Percentiles rank a stretch among this genome's conserved stretches.
phyloP scores from a whole-genome alignment of 441 rosid species.

The Eugenia klotzschiana region DNA sequence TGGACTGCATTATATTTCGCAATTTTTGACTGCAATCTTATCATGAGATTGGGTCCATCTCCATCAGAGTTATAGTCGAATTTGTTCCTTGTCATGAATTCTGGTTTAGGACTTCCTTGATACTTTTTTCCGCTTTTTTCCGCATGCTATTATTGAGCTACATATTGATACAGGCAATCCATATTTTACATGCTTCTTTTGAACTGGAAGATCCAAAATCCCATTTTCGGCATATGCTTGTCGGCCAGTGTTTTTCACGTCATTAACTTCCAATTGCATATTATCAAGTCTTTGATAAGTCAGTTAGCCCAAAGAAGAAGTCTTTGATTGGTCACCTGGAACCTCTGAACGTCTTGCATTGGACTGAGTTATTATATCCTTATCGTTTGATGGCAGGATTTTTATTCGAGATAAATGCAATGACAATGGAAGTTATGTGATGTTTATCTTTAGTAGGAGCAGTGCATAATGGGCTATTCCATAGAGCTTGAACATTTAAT shows the following conservation, averaged over 20 bases:
- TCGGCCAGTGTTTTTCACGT: not conserved
- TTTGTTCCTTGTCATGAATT: not conserved
- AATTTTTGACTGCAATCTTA: not conserved
- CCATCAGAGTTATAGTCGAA: not conserved
- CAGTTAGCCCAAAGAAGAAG: not conserved
- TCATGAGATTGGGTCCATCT: not conserved
- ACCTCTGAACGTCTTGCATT: not conserved
- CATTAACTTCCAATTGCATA: not conserved
- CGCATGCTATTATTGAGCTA: not conserved
- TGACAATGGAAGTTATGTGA: not conserved
- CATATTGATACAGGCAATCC: not conserved
- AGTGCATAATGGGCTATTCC: not conserved
- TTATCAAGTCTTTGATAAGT: not conserved
- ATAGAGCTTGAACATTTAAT: not conserved
- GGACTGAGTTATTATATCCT: not conserved
- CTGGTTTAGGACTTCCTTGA: not conserved
- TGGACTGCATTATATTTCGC: conserved; percentile 7
- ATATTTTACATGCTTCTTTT: not conserved
- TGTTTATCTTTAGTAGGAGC: not conserved
- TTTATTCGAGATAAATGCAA: not conserved
- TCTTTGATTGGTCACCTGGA: not conserved
- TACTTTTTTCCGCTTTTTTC: not conserved
- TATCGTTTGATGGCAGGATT: not conserved
- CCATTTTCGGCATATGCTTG: not conserved
- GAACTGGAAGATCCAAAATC: not conserved